Evolutionary conservation across 192 early-diverging fungal species (phyloP).

Genomic region (Martensiomyces pterosporus): DNA sequence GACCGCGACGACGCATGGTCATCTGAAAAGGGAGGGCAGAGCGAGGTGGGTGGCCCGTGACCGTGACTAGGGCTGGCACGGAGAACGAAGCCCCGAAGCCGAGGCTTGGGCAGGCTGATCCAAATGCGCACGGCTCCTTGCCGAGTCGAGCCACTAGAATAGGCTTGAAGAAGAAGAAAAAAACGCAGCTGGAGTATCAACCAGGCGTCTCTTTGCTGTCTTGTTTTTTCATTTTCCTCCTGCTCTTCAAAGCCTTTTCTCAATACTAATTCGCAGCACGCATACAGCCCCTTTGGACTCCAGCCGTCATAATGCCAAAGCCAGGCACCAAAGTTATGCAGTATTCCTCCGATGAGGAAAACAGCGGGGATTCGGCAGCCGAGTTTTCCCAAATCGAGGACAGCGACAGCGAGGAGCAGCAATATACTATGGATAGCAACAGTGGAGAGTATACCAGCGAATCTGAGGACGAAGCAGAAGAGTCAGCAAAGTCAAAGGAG

Average conservation of each 20-base stretch:
- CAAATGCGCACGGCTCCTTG: too few species aligned
- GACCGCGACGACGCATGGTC: too few species aligned
- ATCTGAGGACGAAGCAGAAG: conserved; percentile 4
- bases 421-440: neutral
- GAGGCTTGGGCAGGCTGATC: too few species aligned
- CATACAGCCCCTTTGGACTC: neutral
- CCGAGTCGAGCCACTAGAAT: too few species aligned
- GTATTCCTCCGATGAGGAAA: conserved; percentile 49
- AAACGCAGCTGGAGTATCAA: neutral
- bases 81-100: too few species aligned
- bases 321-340: conserved; percentile 18
- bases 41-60: too few species aligned
- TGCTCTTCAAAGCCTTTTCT: conserved; percentile 1
- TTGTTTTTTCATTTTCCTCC: conserved; percentile 2
- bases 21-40: too few species aligned
- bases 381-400: conserved; percentile 10
- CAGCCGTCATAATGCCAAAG: conserved; percentile 16
- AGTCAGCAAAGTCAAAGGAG: conserved; percentile 8
- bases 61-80: too few species aligned
- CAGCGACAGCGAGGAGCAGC: conserved; percentile 11
- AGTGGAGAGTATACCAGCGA: neutral
- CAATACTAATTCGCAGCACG: neutral
- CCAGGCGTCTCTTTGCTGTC: conserved; percentile 1
- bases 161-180: neutral
- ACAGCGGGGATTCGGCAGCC: conserved; percentile 16